Conservation (phyloP, 225 moss, liverwort and hornwort species). For the Pleurozium schreberi region DNA sequence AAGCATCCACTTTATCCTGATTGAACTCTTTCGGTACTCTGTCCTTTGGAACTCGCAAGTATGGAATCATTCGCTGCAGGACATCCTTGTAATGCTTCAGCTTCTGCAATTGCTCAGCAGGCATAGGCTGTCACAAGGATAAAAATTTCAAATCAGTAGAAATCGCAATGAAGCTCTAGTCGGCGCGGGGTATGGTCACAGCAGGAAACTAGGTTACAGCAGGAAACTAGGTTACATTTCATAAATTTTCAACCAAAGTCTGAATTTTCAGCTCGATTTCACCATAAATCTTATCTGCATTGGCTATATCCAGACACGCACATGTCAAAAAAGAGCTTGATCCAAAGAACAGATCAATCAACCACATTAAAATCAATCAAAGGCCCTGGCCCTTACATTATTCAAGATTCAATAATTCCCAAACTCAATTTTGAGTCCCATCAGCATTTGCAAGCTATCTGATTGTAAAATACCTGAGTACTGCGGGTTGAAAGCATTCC, state of each 20-base stretch:
- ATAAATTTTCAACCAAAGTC: neutral
- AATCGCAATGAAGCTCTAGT: neutral
- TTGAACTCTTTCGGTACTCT: conserved; percentile 94
- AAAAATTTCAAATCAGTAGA: neutral
- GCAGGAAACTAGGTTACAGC: neutral
- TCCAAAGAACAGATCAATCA: neutral
- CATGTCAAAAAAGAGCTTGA: neutral
- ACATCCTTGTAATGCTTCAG: conserved; percentile 97
- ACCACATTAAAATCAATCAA: neutral
- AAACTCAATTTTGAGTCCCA: neutral
- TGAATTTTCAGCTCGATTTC: neutral
- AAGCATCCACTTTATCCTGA: conserved; percentile 98
- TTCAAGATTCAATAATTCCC: neutral
- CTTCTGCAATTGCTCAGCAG: conserved; percentile 90
- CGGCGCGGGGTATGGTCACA: neutral
- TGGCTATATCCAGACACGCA: neutral
- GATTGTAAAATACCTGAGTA: conserved; percentile 29
- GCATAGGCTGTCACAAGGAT: conserved; percentile 68
- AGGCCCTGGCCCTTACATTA: neutral
- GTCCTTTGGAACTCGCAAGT: conserved; percentile 81
- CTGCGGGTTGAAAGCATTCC: conserved; percentile 50
- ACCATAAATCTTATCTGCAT: neutral
- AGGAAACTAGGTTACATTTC: neutral
- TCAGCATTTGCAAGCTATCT: neutral
- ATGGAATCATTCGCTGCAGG: conserved; percentile 93